Evolutionary conservation across 345 rosid species (phyloP).

Genomic region (Diplotaxis tenuifolia): DNA sequence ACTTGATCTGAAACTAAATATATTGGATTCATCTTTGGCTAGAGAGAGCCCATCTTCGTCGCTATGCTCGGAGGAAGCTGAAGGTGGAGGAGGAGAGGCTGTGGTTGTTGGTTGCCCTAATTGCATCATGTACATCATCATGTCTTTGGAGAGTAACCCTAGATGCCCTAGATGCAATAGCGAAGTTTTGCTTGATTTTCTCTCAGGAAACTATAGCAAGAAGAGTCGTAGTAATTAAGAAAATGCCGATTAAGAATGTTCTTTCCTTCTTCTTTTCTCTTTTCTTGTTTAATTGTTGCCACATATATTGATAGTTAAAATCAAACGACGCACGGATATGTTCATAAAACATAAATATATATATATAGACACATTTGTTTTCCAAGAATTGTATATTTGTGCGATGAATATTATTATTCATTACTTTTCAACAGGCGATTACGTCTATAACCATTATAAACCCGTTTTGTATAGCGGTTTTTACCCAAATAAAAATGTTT

Average conservation of each 20-base stretch:
- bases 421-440: not conserved
- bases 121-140: constrained; percentile 40
- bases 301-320: constrained; percentile 17
- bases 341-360: not conserved
- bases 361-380: not conserved
- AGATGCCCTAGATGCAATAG: constrained; percentile 41
- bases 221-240: constrained; percentile 4
- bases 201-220: constrained; percentile 25
- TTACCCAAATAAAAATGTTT: not conserved
- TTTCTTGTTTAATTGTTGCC: constrained; percentile 1
- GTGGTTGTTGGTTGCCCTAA: constrained; percentile 39
- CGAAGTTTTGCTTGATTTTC: constrained; percentile 37
- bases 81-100: constrained; percentile 30
- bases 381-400: not conserved
- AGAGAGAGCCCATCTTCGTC: constrained; percentile 33
- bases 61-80: constrained; percentile 32
- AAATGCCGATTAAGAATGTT: not conserved
- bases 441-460: not conserved
- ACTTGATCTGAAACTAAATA: constrained; percentile 30
- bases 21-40: constrained; percentile 23
- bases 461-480: not conserved
- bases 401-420: not conserved
- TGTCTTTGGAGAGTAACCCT: constrained; percentile 35
- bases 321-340: not conserved
- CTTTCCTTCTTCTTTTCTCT: not conserved